These are phyloP conservation scores for Annulohypoxylon truncatum DNA, from an alignment of 2,329 filamentous ascomycete species.

Conservation along the genomic window DNA sequence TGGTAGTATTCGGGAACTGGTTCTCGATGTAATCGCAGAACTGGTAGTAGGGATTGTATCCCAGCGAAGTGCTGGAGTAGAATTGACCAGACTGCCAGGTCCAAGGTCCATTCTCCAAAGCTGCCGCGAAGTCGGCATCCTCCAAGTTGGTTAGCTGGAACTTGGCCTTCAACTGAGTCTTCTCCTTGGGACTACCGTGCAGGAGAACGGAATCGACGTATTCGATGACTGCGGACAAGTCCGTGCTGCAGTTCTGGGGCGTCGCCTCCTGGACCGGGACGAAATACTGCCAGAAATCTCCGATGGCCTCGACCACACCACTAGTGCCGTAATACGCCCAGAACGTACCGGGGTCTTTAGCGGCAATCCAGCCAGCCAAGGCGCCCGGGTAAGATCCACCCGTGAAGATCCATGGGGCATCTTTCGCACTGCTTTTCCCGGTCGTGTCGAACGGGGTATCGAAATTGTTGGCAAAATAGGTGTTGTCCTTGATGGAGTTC, in stretches of 20 bases:
- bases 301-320: slow-evolving; percentile 64
- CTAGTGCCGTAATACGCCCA: slow-evolving; percentile 69
- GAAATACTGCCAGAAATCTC: slow-evolving; percentile 68
- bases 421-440: slow-evolving; percentile 58
- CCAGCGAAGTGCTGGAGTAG: slow-evolving; percentile 56
- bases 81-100: slow-evolving; percentile 67
- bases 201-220: slow-evolving; percentile 61
- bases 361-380: slow-evolving; percentile 64
- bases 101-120: slow-evolving; percentile 67
- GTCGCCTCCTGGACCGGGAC: slow-evolving; percentile 64
- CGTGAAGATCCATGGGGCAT: slow-evolving; percentile 65
- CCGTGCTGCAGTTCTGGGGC: slow-evolving; percentile 66
- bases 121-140: slow-evolving; percentile 61
- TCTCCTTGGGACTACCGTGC: slow-evolving; percentile 53
- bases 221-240: slow-evolving; percentile 62
- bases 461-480: slow-evolving; percentile 57
- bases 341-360: slow-evolving; percentile 64
- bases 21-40: slow-evolving; percentile 65
- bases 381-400: slow-evolving; percentile 69
- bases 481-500: slow-evolving; percentile 56
- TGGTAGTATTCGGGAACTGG: slow-evolving; percentile 57
- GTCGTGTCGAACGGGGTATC: slow-evolving; percentile 62
- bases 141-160: slow-evolving; percentile 61
- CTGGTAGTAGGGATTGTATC: slow-evolving; percentile 59
- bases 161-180: slow-evolving; percentile 60